Conservation (phyloP, 257 asterid species). For the Capsicum pubescens region DNA sequence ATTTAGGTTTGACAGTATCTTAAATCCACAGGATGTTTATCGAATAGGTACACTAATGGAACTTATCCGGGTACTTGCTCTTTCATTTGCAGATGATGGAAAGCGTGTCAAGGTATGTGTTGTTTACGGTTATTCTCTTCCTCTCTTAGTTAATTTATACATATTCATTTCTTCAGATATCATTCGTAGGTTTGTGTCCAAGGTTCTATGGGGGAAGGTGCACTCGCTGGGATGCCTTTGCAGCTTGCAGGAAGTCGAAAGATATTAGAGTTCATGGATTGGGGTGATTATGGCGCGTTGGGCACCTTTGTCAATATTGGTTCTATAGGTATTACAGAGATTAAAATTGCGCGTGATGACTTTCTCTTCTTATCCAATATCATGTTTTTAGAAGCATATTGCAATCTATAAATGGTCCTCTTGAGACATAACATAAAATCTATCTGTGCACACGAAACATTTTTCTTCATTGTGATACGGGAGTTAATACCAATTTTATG, state of each 20-base stretch:
- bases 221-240: slow-evolving; percentile 93
- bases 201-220: slow-evolving; percentile 98
- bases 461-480: neutral
- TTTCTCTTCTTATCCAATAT: neutral
- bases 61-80: slow-evolving; percentile 84
- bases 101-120: slow-evolving; percentile 77
- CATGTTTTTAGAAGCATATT: slow-evolving; percentile 21
- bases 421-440: neutral
- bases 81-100: slow-evolving; percentile 94
- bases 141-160: slow-evolving; percentile 8
- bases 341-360: neutral
- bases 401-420: neutral
- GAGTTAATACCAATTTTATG: neutral
- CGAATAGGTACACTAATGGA: slow-evolving; percentile 99
- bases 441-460: neutral
- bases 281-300: slow-evolving; percentile 90
- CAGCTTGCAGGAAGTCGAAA: slow-evolving; percentile 91
- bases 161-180: slow-evolving; percentile 28
- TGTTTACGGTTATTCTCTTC: neutral
- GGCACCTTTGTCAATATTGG: slow-evolving; percentile 85
- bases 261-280: slow-evolving; percentile 96
- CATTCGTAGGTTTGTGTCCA: slow-evolving; percentile 84
- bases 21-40: slow-evolving; percentile 89
- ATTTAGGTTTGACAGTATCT: slow-evolving; percentile 44
- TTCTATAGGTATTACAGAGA: slow-evolving; percentile 61